These are phyloP conservation scores for Pulveroboletus frians DNA, from an alignment of 768 basidiomycete genomes.

Conservation along the genomic window DNA sequence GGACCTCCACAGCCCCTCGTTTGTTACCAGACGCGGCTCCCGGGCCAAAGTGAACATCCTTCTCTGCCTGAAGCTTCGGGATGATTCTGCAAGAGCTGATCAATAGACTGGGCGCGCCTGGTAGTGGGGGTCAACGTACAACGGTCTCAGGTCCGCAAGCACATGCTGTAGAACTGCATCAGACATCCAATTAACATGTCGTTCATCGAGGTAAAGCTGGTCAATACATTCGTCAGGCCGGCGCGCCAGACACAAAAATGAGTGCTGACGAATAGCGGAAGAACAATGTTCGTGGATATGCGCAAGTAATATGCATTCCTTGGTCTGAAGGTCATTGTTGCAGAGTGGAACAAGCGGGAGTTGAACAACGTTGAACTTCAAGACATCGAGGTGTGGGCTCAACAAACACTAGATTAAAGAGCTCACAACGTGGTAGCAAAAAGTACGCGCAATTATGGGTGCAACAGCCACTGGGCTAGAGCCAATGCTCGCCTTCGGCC, in stretches of 20 bases:
- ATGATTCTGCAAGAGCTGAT: slow-evolving; percentile 46
- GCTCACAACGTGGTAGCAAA: background rate
- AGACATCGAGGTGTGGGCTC: background rate
- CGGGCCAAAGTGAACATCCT: slow-evolving; percentile 37
- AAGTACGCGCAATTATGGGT: no score
- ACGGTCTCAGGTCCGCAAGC: slow-evolving; percentile 69
- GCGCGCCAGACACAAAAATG: background rate
- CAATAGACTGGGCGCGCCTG: background rate
- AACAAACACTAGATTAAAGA: background rate
- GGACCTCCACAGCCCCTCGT: slow-evolving; percentile 73
- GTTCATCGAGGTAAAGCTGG: slow-evolving; percentile 82
- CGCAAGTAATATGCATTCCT: slow-evolving; percentile 82
- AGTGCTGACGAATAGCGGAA: slow-evolving; percentile 71
- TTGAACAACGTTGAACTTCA: background rate
- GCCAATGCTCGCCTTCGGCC: no score
- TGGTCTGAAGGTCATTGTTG: slow-evolving; percentile 56
- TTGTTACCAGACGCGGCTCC: slow-evolving; percentile 44
- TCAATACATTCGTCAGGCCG: slow-evolving; percentile 5
- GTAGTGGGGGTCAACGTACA: slow-evolving; percentile 36
- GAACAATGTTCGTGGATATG: slow-evolving; percentile 61
- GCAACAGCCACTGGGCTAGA: no score
- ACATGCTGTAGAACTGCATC: slow-evolving; percentile 76
- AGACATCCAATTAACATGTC: slow-evolving; percentile 89
- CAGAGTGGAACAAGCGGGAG: background rate
- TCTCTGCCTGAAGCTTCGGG: slow-evolving; percentile 61